Conservation (phyloP, 2,329 filamentous ascomycete species). For the Plenodomus biglobosus region DNA sequence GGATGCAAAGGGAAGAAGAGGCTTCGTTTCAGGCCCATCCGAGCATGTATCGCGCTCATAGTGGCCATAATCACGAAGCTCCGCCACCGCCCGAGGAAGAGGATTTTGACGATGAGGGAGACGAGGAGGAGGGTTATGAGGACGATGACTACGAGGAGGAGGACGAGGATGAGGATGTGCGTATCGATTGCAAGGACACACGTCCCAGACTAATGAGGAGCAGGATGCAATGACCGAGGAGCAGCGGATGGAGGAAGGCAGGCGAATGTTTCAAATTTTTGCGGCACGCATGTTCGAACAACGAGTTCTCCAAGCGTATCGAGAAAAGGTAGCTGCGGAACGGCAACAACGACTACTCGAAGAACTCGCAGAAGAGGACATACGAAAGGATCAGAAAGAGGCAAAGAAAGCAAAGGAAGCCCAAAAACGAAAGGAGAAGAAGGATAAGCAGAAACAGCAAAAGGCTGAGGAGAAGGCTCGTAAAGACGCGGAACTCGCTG, state of each 20-base stretch:
- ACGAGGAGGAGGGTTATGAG: constrained; percentile 61
- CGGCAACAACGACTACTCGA: constrained; percentile 88
- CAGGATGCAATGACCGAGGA: constrained; percentile 97
- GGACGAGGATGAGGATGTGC: constrained; percentile 40
- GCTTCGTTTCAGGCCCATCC: constrained; percentile 66
- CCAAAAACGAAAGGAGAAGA: constrained; percentile 93
- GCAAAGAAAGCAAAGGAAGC: constrained; percentile 93
- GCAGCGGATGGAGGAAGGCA: constrained; percentile 97
- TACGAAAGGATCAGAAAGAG: constrained; percentile 74
- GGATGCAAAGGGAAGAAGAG: constrained; percentile 96
- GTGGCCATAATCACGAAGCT: constrained; percentile 64
- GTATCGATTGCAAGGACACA: constrained; percentile 18
- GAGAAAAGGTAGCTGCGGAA: constrained; percentile 93
- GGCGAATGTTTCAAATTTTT: constrained; percentile 99
- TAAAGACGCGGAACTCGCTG: constrained; percentile 84
- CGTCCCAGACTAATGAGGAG: constrained; percentile 31
- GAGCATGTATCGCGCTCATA: constrained; percentile 53
- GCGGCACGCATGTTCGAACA: constrained; percentile 99
- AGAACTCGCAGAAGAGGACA: constrained; percentile 83
- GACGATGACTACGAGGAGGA: constrained; percentile 58
- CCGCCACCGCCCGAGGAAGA: constrained; percentile 68
- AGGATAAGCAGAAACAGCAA: constrained; percentile 81
- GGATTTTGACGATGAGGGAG: constrained; percentile 72
- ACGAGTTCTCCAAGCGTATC: constrained; percentile 92
- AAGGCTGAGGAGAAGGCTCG: constrained; percentile 89